phyloP scores from a whole-genome alignment of 2,329 filamentous ascomycete genomes.

The Shiraia sp. region DNA sequence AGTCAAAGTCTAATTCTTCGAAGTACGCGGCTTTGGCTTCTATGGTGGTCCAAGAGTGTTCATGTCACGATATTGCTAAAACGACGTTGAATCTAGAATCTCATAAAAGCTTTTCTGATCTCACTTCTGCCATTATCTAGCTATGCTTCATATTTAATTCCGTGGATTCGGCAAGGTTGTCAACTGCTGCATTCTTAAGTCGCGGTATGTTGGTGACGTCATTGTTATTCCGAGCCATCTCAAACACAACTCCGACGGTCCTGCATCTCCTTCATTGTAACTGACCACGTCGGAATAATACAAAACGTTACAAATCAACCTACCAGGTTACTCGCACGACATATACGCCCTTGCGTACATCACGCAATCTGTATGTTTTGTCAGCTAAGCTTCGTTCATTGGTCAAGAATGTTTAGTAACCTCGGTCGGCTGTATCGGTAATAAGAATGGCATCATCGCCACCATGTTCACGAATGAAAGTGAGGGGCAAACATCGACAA shows the following conservation, averaged over 20 bases:
- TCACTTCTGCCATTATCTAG: too few species aligned
- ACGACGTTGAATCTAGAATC: too few species aligned
- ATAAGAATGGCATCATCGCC: slow-evolving; percentile 38
- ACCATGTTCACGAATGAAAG: slow-evolving; percentile 21
- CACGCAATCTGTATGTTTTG: slow-evolving; percentile 34
- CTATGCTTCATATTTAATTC: too few species aligned
- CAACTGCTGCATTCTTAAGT: too few species aligned
- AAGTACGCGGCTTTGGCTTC: too few species aligned
- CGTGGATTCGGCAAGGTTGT: too few species aligned
- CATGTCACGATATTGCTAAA: too few species aligned
- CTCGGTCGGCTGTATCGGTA: slow-evolving; percentile 30
- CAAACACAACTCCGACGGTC: background rate
- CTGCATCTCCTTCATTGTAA: background rate
- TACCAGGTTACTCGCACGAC: background rate
- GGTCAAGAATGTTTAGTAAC: slow-evolving; percentile 30
- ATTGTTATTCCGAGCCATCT: slow-evolving; percentile 2
- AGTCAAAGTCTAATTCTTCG: too few species aligned
- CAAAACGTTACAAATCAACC: slow-evolving; percentile 9
- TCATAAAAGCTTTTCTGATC: too few species aligned
- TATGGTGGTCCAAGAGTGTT: too few species aligned
- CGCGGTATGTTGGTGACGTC: too few species aligned
- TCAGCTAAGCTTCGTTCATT: slow-evolving; percentile 24
- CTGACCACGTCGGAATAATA: background rate
- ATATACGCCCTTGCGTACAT: slow-evolving; percentile 3
- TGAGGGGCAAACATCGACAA: slow-evolving; percentile 6